phyloP scores from a whole-genome alignment of 305 asterid genomes.

The Ilex paraguariensis region DNA sequence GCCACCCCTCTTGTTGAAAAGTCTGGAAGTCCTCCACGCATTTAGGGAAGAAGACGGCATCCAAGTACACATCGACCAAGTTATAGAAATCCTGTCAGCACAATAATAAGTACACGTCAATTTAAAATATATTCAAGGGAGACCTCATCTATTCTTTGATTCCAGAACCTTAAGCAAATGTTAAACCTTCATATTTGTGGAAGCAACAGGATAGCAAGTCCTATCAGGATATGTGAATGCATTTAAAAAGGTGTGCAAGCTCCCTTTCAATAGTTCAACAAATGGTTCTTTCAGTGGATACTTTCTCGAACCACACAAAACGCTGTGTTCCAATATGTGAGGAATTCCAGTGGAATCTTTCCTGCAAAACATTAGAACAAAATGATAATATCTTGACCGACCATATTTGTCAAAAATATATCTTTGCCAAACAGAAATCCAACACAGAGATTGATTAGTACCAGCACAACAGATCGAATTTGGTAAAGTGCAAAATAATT shows the following conservation, averaged over 20 bases:
- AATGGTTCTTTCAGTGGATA: constrained; percentile 96
- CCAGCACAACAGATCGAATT: too few species aligned
- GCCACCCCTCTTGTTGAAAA: constrained; percentile 99
- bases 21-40: constrained; percentile 92
- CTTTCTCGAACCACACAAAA: constrained; percentile 95
- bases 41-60: constrained; percentile 95
- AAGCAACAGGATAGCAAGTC: constrained; percentile 98
- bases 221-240: constrained; percentile 99
- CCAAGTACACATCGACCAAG: constrained; percentile 98
- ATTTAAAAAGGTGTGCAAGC: constrained; percentile 91
- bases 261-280: constrained; percentile 92
- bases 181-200: constrained; percentile 86
- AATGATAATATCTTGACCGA: not conserved
- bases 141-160: not conserved
- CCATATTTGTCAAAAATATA: not conserved
- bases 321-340: constrained; percentile 96
- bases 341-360: constrained; percentile 98
- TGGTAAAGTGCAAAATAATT: too few species aligned
- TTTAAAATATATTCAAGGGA: constrained; percentile 13
- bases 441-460: too few species aligned
- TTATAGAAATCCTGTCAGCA: constrained; percentile 84
- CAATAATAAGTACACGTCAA: constrained; percentile 17
- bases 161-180: constrained; percentile 7
- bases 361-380: constrained; percentile 41
- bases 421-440: too few species aligned